These are phyloP conservation scores for Candida ficus DNA, from an alignment of 805 yeast species.

Conservation along the genomic window DNA sequence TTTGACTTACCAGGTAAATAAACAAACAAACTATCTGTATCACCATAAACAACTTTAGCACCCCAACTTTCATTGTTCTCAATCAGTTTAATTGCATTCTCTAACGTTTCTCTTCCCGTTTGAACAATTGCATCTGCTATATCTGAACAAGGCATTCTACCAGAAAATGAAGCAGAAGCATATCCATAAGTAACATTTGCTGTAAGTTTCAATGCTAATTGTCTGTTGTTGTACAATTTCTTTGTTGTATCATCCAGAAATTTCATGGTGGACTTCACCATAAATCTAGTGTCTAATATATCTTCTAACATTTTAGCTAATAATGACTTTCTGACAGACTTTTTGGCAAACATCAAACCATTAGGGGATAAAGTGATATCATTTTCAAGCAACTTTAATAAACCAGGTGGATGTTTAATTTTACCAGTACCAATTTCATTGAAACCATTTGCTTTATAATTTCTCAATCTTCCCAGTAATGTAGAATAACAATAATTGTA, in stretches of 20 bases:
- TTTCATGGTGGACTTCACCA: constrained; percentile 73
- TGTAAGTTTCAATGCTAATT: constrained; percentile 78
- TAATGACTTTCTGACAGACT: constrained; percentile 60
- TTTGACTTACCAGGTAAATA: constrained; percentile 79
- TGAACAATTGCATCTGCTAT: constrained; percentile 93
- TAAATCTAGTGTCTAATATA: constrained; percentile 70
- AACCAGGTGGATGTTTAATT: constrained; percentile 49
- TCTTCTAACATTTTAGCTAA: constrained; percentile 83
- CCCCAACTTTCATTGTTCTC: constrained; percentile 62
- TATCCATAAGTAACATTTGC: constrained; percentile 98
- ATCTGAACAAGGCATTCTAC: constrained; percentile 96
- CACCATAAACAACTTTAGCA: constrained; percentile 94
- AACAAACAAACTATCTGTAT: constrained; percentile 91
- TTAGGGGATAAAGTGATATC: constrained; percentile 76
- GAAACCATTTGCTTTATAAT: constrained; percentile 34
- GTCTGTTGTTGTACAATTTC: constrained; percentile 66
- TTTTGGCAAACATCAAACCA: constrained; percentile 73
- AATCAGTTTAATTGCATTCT: constrained; percentile 62
- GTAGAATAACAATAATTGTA: constrained; percentile 85
- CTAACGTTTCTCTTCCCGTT: constrained; percentile 81
- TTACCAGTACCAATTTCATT: constrained; percentile 47
- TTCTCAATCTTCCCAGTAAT: constrained; percentile 55
- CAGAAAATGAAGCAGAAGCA: constrained; percentile 90
- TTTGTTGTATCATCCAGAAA: constrained; percentile 42
- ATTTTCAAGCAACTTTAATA: constrained; percentile 46